Evolutionary conservation across 2,329 filamentous ascomycete genomes (phyloP).

Genomic region (Sarocladium kiliense): DNA sequence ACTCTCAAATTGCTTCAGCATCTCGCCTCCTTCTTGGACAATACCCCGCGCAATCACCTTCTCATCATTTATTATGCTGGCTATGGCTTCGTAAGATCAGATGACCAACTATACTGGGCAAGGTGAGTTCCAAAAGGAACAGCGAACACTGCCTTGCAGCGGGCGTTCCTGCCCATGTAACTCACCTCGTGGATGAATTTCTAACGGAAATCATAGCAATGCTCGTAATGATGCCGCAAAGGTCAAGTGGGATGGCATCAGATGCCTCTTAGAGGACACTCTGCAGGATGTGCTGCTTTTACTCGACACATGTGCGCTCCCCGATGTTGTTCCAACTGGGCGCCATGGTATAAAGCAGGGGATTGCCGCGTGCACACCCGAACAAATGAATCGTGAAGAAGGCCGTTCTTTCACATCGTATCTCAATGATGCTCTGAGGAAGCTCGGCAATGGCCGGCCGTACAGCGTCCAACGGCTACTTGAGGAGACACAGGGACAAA

Average conservation of each 20-base stretch:
- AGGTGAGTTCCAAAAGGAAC: conserved; percentile 42
- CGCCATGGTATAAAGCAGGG: conserved; percentile 56
- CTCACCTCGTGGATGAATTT: no score
- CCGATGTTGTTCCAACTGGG: conserved; percentile 43
- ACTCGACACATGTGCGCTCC: conserved; percentile 56
- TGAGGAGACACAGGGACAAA: conserved; percentile 48
- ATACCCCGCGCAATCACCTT: conserved; percentile 52
- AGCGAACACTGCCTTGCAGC: no score
- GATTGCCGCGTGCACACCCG: conserved; percentile 54
- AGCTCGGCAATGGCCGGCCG: conserved; percentile 46
- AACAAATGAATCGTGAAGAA: conserved; percentile 40
- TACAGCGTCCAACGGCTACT: conserved; percentile 53
- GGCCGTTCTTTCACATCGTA: conserved; percentile 54
- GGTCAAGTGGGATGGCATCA: conserved; percentile 59
- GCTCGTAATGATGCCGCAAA: conserved; percentile 52
- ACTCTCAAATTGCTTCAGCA: conserved; percentile 57
- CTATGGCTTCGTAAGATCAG: conserved; percentile 51
- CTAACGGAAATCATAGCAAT: conserved; percentile 38
- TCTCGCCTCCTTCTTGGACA: conserved; percentile 55
- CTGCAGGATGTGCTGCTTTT: conserved; percentile 59
- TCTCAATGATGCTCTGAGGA: conserved; percentile 49
- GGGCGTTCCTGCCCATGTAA: no score
- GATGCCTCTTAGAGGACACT: conserved; percentile 57
- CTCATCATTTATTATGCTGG: conserved; percentile 62
- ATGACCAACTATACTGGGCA: conserved; percentile 62